Evolutionary conservation across 768 basidiomycete genomes (phyloP), one percentile per base, ranked within the genome.

Genomic region (Fomitopsis pulvina): DNA sequence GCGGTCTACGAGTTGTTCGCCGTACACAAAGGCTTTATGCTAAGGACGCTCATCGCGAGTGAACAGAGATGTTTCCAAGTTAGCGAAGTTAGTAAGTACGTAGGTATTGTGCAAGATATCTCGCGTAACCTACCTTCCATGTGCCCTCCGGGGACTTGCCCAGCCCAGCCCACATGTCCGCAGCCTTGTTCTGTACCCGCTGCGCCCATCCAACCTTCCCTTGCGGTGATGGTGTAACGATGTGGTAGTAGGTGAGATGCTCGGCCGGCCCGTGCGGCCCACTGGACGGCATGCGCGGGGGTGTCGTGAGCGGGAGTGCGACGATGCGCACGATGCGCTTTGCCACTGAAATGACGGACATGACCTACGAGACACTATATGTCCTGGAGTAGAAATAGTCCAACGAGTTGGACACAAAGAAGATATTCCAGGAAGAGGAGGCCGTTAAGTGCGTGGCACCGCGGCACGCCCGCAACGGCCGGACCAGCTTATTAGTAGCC

Each of bases 1-100:
- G 20, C 77, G 72, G 64, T 89, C 84, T 20, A 83, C 71, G 2
- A 88, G 63, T 18, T 77, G 77, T 68, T 88, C 83, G 22, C 88
- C 88, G 32, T 74, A 67, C 54, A 75, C 66, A 60, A 80, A 85
- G 12, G 78, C 68, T 63, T 73, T 79, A 24, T 78, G 63, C 87
- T 90, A n/a, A n/a, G 42, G n/a, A n/a, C n/a, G n/a, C n/a, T n/a
- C n/a, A n/a, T n/a, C n/a, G n/a, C n/a, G n/a, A n/a, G n/a, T n/a
- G n/a, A n/a, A 7, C 20, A 14, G n/a, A 32, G 12, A 46, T 12
- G n/a, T 10, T 14, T 24, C 27, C 6, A 8, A 27, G 14, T 41
- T 4, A 3, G 34, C 1, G 52, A 46, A 48, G 48, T 48, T 11
- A 20, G 29, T 47, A 11, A 12, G 49, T 12, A 45, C 32, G 18